Evolutionary conservation across 345 rosid genomes (phyloP).

Genomic region (Moricandia moricandioides): DNA sequence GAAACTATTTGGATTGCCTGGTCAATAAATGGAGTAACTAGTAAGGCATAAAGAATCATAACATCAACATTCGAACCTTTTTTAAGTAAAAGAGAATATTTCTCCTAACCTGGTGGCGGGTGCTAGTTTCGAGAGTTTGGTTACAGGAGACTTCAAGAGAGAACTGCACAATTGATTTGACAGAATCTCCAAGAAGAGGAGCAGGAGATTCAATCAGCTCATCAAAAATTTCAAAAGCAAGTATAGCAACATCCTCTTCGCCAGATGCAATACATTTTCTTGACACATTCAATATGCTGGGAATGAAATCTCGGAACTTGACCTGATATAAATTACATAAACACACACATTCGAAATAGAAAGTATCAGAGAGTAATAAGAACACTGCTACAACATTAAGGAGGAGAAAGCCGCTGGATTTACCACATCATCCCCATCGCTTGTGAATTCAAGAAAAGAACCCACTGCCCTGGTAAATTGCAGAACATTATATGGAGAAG

Average conservation of each 20-base stretch:
- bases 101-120: slow-evolving; percentile 86
- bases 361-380: not conserved
- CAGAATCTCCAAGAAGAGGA: slow-evolving; percentile 96
- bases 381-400: not conserved
- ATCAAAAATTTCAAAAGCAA: slow-evolving; percentile 98
- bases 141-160: slow-evolving; percentile 96
- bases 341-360: not conserved
- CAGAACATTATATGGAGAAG: slow-evolving; percentile 19
- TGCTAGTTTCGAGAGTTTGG: slow-evolving; percentile 73
- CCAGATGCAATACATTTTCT: slow-evolving; percentile 90
- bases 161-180: slow-evolving; percentile 89
- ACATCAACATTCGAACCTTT: not conserved
- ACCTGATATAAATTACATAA: slow-evolving; percentile 48
- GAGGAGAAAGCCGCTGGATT: slow-evolving; percentile 21
- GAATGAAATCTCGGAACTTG: slow-evolving; percentile 93
- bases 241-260: slow-evolving; percentile 93
- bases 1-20: slow-evolving; percentile 99
- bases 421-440: slow-evolving; percentile 88
- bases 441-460: slow-evolving; percentile 86
- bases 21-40: slow-evolving; percentile 22
- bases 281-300: slow-evolving; percentile 92
- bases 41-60: slow-evolving; percentile 20
- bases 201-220: slow-evolving; percentile 99
- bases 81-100: not conserved
- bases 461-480: slow-evolving; percentile 83